Conservation (phyloP, 139 green algal genomes). For the Tetraselmis striata region DNA sequence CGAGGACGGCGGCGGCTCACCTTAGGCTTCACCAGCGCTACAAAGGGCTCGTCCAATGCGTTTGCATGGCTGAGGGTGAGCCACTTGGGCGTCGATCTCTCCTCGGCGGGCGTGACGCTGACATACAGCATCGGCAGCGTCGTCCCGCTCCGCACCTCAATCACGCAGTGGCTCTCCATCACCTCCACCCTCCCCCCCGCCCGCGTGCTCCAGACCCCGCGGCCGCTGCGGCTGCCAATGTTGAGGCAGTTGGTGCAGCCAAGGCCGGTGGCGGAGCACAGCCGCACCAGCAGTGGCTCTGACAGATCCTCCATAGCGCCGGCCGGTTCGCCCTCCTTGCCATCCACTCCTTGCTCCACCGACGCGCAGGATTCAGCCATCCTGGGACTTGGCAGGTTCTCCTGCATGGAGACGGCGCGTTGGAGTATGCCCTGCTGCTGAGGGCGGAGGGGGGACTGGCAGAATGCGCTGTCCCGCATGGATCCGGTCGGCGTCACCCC, state of each 20-base stretch:
- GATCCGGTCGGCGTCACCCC: background rate
- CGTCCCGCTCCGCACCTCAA: background rate
- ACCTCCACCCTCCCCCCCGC: background rate
- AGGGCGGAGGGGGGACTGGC: background rate
- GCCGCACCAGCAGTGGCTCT: background rate
- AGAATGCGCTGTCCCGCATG: background rate
- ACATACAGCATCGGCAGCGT: background rate
- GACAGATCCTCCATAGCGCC: background rate
- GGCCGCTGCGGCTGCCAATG: background rate
- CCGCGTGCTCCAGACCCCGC: background rate
- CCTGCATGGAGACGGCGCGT: background rate
- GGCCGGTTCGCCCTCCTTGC: background rate
- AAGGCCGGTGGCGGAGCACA: background rate
- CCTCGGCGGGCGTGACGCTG: background rate
- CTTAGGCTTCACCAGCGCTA: background rate
- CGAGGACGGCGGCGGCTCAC: background rate
- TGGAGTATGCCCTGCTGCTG: background rate
- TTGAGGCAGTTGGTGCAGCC: background rate
- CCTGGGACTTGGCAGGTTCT: background rate
- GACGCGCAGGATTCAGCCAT: background rate
- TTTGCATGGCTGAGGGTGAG: background rate
- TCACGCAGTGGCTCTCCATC: background rate
- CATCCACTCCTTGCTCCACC: background rate
- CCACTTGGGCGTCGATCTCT: background rate
- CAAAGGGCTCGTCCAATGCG: background rate